These are phyloP conservation scores for Aspergillus phoenicis DNA, from an alignment of 2,329 filamentous ascomycete species.

Conservation along the genomic window DNA sequence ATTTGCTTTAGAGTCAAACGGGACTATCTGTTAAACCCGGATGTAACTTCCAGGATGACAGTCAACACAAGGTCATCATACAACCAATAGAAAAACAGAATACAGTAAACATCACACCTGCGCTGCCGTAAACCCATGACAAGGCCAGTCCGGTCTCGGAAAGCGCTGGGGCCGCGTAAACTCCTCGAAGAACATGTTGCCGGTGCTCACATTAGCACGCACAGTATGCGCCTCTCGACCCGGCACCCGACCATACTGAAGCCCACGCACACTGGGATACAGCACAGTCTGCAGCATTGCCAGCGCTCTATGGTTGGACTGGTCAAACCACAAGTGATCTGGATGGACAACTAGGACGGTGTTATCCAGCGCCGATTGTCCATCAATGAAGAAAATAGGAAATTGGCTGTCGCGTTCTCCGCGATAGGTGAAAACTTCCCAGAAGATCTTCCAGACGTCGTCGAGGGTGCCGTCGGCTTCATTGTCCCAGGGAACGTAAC, in stretches of 20 bases:
- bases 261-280: neutral
- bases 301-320: neutral
- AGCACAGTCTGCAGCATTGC: neutral
- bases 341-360: neutral
- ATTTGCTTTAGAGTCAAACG: no score
- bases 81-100: no score
- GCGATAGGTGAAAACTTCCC: neutral
- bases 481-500: neutral
- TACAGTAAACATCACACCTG: no score
- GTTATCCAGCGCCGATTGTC: neutral
- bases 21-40: no score
- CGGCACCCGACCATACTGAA: neutral
- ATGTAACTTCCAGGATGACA: no score
- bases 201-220: neutral
- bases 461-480: neutral
- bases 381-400: neutral
- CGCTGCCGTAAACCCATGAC: no score
- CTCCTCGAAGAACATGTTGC: neutral
- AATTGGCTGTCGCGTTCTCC: no score
- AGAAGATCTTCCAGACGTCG: constrained; percentile 8
- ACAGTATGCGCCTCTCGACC: neutral
- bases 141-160: constrained; percentile 1
- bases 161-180: neutral
- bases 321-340: neutral
- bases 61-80: no score